A percentile compares a stretch with the other conserved stretches of the same genome.
Conservation (phyloP, 2,329 filamentous ascomycete species). For the Tolypocladium guangdongense region DNA sequence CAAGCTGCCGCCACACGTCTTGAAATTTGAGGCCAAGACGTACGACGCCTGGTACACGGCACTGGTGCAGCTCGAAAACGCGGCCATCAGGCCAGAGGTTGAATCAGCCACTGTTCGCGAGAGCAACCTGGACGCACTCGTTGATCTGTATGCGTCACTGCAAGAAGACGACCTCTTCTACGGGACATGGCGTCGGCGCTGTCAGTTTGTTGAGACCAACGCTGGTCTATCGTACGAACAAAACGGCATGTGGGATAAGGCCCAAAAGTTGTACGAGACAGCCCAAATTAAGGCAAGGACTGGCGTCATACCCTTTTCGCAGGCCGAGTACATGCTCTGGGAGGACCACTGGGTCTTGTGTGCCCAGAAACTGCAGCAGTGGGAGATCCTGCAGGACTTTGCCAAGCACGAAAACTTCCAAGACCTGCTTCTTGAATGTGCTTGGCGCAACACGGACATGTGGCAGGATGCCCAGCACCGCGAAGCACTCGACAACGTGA, state of each 20-base stretch:
- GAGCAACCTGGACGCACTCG: conserved; percentile 90
- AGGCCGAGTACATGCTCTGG: conserved; percentile 97
- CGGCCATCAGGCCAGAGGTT: conserved; percentile 70
- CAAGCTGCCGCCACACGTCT: conserved; percentile 87
- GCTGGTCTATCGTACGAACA: conserved; percentile 96
- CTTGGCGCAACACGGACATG: conserved; percentile 90
- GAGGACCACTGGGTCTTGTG: conserved; percentile 98
- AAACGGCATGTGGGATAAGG: conserved; percentile 98
- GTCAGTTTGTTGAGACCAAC: conserved; percentile 95
- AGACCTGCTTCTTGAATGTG: conserved; percentile 87
- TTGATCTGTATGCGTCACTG: conserved; percentile 80
- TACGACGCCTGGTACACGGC: conserved; percentile 98
- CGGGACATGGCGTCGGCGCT: conserved; percentile 88
- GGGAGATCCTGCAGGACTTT: conserved; percentile 96
- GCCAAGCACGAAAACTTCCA: conserved; percentile 99
- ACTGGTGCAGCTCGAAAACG: conserved; percentile 79
- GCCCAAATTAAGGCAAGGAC: conserved; percentile 96
- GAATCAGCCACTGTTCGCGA: conserved; percentile 80
- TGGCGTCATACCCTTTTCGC: conserved; percentile 89
- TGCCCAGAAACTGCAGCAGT: conserved; percentile 96
- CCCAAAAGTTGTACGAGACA: conserved; percentile 90
- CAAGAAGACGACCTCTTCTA: conserved; percentile 98
- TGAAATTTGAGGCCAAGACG: conserved; percentile 89
- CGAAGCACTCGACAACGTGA: conserved; percentile 81
- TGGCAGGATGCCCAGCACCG: conserved; percentile 82